These are phyloP conservation scores for Cucurbita moschata DNA, from an alignment of 306 rosid genomes.

Conservation along the genomic window DNA sequence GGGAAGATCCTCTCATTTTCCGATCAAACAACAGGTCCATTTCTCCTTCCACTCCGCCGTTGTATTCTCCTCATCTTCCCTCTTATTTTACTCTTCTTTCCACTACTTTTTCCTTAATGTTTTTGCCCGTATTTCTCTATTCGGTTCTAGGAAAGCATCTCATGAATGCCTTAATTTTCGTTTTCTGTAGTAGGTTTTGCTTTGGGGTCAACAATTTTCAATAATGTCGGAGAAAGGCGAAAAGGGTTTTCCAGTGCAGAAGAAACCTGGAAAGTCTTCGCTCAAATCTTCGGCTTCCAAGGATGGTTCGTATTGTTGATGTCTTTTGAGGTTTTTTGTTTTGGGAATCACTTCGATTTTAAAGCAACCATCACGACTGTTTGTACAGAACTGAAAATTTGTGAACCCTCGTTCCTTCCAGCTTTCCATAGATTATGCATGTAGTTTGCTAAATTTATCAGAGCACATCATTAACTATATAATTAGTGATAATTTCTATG, in stretches of 20 bases:
- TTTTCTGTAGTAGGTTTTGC: not conserved
- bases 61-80: not conserved
- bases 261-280: slow-evolving; percentile 16
- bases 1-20: not conserved
- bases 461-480: not conserved
- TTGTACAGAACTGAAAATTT: not conserved
- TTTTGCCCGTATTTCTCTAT: not conserved
- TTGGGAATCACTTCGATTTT: not conserved
- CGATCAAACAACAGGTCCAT: not conserved
- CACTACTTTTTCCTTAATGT: not conserved
- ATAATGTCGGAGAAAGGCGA: slow-evolving; percentile 63
- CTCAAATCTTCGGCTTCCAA: slow-evolving; percentile 10
- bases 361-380: not conserved
- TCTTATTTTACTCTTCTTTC: not conserved
- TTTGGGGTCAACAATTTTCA: not conserved
- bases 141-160: not conserved
- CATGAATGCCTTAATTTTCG: not conserved
- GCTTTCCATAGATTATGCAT: not conserved
- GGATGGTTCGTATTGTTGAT: slow-evolving; percentile 18
- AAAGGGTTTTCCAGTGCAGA: slow-evolving; percentile 27
- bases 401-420: not conserved
- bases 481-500: not conserved
- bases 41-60: not conserved
- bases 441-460: not conserved
- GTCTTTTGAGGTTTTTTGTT: not conserved